These are phyloP conservation scores for Rhizopus arrhizus DNA, from an alignment of 371 early-diverging fungal genomes.

Conservation along the genomic window DNA sequence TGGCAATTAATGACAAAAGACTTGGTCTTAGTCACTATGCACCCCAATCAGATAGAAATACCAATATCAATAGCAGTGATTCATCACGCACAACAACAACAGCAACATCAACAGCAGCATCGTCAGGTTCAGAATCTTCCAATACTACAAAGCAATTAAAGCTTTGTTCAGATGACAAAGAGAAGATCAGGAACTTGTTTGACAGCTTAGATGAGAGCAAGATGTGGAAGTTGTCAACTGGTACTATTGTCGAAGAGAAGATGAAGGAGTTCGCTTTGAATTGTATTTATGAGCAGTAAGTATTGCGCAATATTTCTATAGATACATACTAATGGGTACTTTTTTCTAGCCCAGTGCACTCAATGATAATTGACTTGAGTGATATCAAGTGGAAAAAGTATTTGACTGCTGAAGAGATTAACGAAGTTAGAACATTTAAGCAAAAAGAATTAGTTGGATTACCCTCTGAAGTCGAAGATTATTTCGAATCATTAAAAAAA, in stretches of 20 bases:
- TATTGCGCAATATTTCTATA: conserved; percentile 1
- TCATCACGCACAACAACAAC: no score
- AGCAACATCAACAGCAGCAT: conserved; percentile 1
- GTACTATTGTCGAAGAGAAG: conserved; percentile 3
- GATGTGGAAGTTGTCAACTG: conserved; percentile 21
- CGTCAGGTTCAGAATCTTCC: conserved; percentile 9
- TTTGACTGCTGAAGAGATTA: conserved; percentile 14
- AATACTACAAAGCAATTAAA: conserved; percentile 14
- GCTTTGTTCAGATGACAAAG: conserved; percentile 14
- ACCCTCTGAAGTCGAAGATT: conserved; percentile 2
- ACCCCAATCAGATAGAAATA: conserved; percentile 8
- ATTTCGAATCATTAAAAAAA: conserved; percentile 13
- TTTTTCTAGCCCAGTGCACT: conserved; percentile 9
- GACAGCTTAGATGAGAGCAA: conserved; percentile 1
- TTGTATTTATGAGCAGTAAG: conserved; percentile 21
- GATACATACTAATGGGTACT: background rate
- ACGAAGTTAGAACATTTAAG: conserved; percentile 14
- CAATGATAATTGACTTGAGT: background rate
- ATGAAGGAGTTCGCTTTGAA: conserved; percentile 3
- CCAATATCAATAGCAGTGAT: conserved; percentile 7
- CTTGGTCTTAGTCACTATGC: conserved; percentile 13
- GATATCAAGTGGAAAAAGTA: conserved; percentile 19
- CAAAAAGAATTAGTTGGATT: conserved; percentile 7
- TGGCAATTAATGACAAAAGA: conserved; percentile 19
- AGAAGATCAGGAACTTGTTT: conserved; percentile 1